Evolutionary conservation across 495 filamentous ascomycete species (phyloP).

Genomic region (Tuber microsphaerosporum): DNA sequence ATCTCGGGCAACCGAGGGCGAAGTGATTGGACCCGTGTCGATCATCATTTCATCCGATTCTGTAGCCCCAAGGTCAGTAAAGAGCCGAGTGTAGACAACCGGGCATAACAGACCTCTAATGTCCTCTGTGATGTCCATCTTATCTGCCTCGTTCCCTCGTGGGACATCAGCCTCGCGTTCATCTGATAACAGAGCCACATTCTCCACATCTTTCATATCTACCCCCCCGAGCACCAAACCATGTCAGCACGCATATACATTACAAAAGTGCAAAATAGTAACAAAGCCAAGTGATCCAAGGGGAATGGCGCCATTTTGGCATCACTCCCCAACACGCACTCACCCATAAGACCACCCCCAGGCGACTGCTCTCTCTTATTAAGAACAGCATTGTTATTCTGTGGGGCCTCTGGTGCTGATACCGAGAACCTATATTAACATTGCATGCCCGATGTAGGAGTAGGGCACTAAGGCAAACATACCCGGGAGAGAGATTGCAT

Average conservation of each 20-base stretch:
- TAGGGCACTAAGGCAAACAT: neutral
- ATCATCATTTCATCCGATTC: slow-evolving; percentile 6
- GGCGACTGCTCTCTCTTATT: slow-evolving; percentile 25
- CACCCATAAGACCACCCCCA: slow-evolving; percentile 18
- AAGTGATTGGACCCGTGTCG: neutral
- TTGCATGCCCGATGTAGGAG: neutral
- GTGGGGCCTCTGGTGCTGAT: slow-evolving; percentile 15
- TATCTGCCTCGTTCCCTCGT: neutral
- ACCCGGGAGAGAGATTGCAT: slow-evolving; percentile 15
- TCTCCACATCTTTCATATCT: neutral
- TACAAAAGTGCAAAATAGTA: neutral
- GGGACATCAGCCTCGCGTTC: neutral
- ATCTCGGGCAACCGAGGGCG: slow-evolving; percentile 7
- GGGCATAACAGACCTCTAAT: neutral
- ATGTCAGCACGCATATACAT: slow-evolving; percentile 15
- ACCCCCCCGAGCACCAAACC: slow-evolving; percentile 2
- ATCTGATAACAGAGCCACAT: neutral
- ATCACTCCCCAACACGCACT: neutral
- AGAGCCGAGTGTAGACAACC: neutral
- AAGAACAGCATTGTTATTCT: slow-evolving; percentile 19
- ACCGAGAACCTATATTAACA: neutral
- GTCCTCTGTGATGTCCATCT: neutral
- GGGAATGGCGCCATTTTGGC: neutral
- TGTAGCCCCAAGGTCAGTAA: slow-evolving; percentile 12
- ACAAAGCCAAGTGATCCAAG: neutral